These are phyloP conservation scores for Lasiodiplodia sp. DNA, from an alignment of 2,329 filamentous ascomycete genomes.

Conservation along the genomic window DNA sequence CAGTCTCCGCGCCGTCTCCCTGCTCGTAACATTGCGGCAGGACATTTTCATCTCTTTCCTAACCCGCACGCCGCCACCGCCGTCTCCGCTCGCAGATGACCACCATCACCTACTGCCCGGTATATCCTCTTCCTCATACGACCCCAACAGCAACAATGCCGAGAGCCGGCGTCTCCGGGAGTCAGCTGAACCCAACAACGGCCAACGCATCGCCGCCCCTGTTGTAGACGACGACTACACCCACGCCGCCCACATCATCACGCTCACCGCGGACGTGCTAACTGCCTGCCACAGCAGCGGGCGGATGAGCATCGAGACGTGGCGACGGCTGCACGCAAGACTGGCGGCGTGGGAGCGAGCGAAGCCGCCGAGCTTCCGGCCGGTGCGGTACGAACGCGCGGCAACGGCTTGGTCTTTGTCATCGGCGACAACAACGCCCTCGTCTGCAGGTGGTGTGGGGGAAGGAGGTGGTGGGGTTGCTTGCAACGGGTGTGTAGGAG, in stretches of 20 bases:
- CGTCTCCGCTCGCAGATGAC: too few species aligned
- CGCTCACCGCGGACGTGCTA: conserved; percentile 44
- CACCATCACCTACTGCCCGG: too few species aligned
- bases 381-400: background rate
- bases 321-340: background rate
- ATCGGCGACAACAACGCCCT: too few species aligned
- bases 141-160: too few species aligned
- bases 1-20: conserved; percentile 45
- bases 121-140: too few species aligned
- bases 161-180: too few species aligned
- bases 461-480: background rate
- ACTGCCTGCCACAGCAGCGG: background rate
- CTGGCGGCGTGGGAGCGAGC: background rate
- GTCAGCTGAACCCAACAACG: too few species aligned
- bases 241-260: conserved; percentile 52
- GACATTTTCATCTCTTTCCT: conserved; percentile 45
- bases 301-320: background rate
- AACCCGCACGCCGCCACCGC: background rate
- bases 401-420: too few species aligned
- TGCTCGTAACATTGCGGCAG: conserved; percentile 48
- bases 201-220: too few species aligned
- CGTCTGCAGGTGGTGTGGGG: background rate
- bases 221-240: conserved; percentile 47
- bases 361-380: background rate
- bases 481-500: too few species aligned